Base-by-base conservation (phyloP, 2,329 filamentous ascomycete genomes). In the Trichophyton rubrum region DNA sequence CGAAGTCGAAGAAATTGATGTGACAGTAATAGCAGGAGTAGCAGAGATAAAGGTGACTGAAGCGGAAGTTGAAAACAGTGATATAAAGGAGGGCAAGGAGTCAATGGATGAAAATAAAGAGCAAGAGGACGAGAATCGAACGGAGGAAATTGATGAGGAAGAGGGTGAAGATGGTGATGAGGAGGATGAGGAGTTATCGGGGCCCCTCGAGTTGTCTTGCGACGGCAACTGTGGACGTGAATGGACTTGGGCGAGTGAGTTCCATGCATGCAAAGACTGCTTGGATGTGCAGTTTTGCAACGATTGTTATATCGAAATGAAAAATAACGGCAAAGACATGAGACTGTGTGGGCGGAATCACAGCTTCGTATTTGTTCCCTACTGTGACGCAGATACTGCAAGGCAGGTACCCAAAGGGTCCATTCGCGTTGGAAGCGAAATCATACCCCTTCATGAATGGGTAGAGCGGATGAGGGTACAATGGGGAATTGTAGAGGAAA, bases 221-320 rank as follows among this genome's bases (percentile, higher is more conserved):
- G 62, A 64, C 45, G 63, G 63, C 4, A 9, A 9, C 17, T 67
- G 65, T 38, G 45, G 59, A 9, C 55, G 22, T 41, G 53, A 30
- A 13, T 71, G 66, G 67, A 56, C 58, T 13, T 63, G 62, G n/a
- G 66, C 68, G 8, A 63, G 67, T 38, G 65, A 69, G 24, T 65
- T 71, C 58, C 67, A 67, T 59, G 65, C 64, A 57, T 70, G 69
- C 62, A 65, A 62, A 59, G 68, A 70, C 57, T 71, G 68, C 56
- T 65, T 63, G 2, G 61, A 68, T 30, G 58, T 70, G 22, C 62
- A 64, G 3, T 66, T 71, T 47, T 65, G 65, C 9, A 24, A 20
- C n/a, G 47, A 62, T 4, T 70, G 68, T 56, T 60, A 64, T 9
- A 59, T 66, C 7, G 64, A 63, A 11, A 57, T 68, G 0, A 63